Percentiles rank a stretch among this genome's conserved stretches.
These are phyloP conservation scores for Hanseniaspora occidentalis DNA, from an alignment of 805 yeast genomes.

Conservation along the genomic window DNA sequence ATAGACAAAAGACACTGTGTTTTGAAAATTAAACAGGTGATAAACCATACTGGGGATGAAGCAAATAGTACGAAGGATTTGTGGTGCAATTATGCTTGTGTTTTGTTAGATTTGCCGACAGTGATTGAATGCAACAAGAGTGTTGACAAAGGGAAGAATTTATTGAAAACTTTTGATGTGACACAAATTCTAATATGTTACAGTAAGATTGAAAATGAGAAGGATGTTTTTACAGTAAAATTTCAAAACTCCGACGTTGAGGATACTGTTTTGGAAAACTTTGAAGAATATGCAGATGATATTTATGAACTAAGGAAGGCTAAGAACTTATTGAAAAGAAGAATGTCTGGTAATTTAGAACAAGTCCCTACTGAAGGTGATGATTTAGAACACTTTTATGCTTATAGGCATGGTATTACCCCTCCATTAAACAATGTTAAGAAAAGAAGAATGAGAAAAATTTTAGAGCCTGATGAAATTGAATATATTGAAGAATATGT, in stretches of 20 bases:
- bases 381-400: constrained; percentile 12
- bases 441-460: constrained; percentile 57
- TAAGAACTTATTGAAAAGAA: constrained; percentile 8
- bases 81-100: constrained; percentile 39
- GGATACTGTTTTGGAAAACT: constrained; percentile 25
- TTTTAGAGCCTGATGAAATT: constrained; percentile 56
- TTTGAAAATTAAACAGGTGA: constrained; percentile 51
- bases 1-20: constrained; percentile 71
- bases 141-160: constrained; percentile 67
- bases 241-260: constrained; percentile 30
- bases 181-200: constrained; percentile 76
- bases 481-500: constrained; percentile 71
- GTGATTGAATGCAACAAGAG: constrained; percentile 79
- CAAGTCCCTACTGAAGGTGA: neutral
- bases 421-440: constrained; percentile 66
- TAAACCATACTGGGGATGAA: constrained; percentile 28
- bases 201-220: constrained; percentile 34
- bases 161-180: constrained; percentile 76
- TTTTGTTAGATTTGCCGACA: constrained; percentile 82
- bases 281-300: constrained; percentile 19
- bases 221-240: constrained; percentile 31
- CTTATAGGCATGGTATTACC: constrained; percentile 66
- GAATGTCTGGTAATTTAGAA: constrained; percentile 1
- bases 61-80: neutral
- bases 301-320: constrained; percentile 9